A percentile compares a stretch with the other conserved stretches of the same genome.
phyloP scores from a whole-genome alignment of 1,139 yeast genomes.

The Pichia cactophila region DNA sequence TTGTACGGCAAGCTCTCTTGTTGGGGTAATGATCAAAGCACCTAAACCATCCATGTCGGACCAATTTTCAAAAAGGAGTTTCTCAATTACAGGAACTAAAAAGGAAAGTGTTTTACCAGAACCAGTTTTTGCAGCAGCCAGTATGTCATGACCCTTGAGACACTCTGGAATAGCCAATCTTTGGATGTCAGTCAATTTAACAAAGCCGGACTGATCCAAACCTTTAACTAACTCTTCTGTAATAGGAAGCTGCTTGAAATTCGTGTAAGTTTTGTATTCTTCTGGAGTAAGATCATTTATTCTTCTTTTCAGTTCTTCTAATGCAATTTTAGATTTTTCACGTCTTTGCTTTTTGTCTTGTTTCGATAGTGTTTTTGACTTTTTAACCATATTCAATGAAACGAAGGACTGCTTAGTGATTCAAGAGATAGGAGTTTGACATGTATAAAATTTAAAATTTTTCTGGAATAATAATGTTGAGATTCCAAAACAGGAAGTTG shows the following conservation, averaged over 20 bases:
- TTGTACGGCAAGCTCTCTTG: conserved; percentile 90
- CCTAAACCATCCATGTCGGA: conserved; percentile 89
- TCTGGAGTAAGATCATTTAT: conserved; percentile 46
- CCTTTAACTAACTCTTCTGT: conserved; percentile 63
- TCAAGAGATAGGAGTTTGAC: not conserved
- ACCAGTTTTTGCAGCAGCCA: conserved; percentile 95
- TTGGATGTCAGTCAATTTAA: conserved; percentile 81
- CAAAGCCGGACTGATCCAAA: conserved; percentile 60
- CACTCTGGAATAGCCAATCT: conserved; percentile 70
- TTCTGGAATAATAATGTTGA: not conserved
- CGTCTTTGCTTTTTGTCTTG: conserved; percentile 35
- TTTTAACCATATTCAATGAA: conserved; percentile 32
- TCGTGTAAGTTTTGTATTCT: conserved; percentile 16
- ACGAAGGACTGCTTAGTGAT: not conserved
- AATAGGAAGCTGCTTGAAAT: conserved; percentile 61
- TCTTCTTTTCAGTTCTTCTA: conserved; percentile 38
- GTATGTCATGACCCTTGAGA: conserved; percentile 71
- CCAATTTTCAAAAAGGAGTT: conserved; percentile 65
- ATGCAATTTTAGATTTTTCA: conserved; percentile 37
- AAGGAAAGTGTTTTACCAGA: conserved; percentile 95
- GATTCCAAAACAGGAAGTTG: not conserved
- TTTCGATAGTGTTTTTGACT: conserved; percentile 30
- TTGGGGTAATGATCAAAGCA: conserved; percentile 85
- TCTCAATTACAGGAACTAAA: conserved; percentile 75
- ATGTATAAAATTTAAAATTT: not conserved